phyloP scores from a whole-genome alignment of 768 basidiomycete species.

The Boletus subparvulus region DNA sequence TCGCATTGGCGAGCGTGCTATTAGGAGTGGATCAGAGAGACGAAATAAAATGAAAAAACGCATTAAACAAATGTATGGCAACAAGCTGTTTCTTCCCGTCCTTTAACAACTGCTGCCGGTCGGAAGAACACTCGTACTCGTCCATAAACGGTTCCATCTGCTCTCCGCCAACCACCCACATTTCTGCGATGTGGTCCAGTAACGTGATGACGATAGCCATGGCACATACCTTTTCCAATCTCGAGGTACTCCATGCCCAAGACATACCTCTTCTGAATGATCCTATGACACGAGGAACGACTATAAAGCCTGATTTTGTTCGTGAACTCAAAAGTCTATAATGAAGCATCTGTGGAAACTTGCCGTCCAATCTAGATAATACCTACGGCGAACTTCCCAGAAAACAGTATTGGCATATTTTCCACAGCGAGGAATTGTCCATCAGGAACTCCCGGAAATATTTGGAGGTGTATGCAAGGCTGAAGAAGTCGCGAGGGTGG shows the following conservation, averaged over 20 bases:
- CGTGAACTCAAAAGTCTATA: background rate
- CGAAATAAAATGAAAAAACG: background rate
- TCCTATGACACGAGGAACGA: background rate
- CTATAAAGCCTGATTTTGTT: background rate
- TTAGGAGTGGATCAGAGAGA: background rate
- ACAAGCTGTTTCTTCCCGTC: background rate
- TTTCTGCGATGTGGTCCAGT: background rate
- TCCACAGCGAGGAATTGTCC: slow-evolving; percentile 21
- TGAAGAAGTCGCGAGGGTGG: slow-evolving; percentile 30
- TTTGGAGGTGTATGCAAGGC: slow-evolving; percentile 41
- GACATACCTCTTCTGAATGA: background rate
- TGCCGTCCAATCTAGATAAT: slow-evolving; percentile 1
- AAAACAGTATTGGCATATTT: background rate
- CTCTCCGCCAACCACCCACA: slow-evolving; percentile 4
- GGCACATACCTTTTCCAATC: background rate
- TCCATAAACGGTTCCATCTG: slow-evolving; percentile 12
- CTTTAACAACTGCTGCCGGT: slow-evolving; percentile 1
- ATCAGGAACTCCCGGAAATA: slow-evolving; percentile 38
- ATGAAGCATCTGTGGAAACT: background rate
- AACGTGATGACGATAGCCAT: background rate
- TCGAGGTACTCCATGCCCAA: background rate
- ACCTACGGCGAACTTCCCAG: slow-evolving; percentile 16
- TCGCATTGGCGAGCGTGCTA: slow-evolving; percentile 8
- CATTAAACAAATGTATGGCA: background rate
- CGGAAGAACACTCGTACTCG: background rate